phyloP scores from a whole-genome alignment of 164 flowering plant species.

The Berberis vulgaris region DNA sequence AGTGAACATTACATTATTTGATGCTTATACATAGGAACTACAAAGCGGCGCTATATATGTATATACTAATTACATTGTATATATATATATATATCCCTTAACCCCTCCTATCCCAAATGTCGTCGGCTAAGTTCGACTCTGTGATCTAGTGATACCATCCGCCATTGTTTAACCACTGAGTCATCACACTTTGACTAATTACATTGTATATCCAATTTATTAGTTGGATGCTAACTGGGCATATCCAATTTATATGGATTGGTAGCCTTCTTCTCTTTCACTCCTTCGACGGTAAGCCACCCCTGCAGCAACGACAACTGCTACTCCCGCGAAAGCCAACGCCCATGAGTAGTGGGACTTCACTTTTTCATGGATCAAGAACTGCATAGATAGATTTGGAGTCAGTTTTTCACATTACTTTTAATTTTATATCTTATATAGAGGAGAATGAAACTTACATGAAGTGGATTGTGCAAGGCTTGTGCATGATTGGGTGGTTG shows the following conservation, averaged over 20 bases:
- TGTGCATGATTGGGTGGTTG: slow-evolving; percentile 8
- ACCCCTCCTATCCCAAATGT: too few relatives aligned
- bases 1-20: too few relatives aligned
- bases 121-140: too few relatives aligned
- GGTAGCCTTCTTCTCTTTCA: slow-evolving; percentile 1
- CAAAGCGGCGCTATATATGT: too few relatives aligned
- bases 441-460: slow-evolving; percentile 17
- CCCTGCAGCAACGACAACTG: slow-evolving; percentile 11
- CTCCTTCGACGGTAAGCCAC: slow-evolving; percentile 8
- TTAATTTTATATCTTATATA: neutral
- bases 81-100: too few relatives aligned
- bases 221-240: neutral
- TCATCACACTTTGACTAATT: too few relatives aligned
- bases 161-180: too few relatives aligned
- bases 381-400: slow-evolving; percentile 6
- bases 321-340: slow-evolving; percentile 25
- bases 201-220: too few relatives aligned
- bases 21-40: too few relatives aligned
- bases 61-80: neutral
- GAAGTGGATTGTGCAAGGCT: slow-evolving; percentile 7
- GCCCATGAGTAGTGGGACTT: slow-evolving; percentile 13
- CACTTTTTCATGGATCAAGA: slow-evolving; percentile 11
- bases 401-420: neutral
- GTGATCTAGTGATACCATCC: too few relatives aligned
- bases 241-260: neutral